phyloP scores from a whole-genome alignment of 345 rosid species.

The Salix viminalis region DNA sequence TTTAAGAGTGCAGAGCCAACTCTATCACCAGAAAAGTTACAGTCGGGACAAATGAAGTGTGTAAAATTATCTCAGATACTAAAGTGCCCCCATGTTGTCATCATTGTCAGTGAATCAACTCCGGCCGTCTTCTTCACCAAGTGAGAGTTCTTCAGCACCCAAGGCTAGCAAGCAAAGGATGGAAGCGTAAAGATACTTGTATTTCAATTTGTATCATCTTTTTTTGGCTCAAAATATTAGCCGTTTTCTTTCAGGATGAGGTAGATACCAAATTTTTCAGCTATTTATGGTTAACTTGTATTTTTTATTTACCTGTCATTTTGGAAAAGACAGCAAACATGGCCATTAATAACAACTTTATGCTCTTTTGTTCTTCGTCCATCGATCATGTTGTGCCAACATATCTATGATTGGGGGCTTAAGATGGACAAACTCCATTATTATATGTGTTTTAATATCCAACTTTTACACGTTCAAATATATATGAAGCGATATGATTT shows the following conservation, averaged over 20 bases:
- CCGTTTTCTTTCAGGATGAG: not conserved
- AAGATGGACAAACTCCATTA: not conserved
- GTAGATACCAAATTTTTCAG: not conserved
- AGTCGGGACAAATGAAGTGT: not conserved
- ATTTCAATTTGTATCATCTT: not conserved
- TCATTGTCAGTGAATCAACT: constrained; percentile 7
- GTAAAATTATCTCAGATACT: not conserved
- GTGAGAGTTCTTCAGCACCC: constrained; percentile 1
- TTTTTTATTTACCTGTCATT: not conserved
- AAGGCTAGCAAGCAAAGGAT: not conserved
- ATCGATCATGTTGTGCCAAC: too few relatives aligned
- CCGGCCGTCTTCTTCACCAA: not conserved
- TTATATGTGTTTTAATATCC: not conserved
- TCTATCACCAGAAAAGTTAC: constrained; percentile 27
- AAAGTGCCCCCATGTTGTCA: constrained; percentile 6
- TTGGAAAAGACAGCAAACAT: not conserved
- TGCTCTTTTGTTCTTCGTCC: too few relatives aligned
- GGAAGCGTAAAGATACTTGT: not conserved
- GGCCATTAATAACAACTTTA: not conserved
- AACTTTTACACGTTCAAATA: not conserved
- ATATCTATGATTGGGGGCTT: not conserved
- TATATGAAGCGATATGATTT: not conserved
- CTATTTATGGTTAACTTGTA: not conserved
- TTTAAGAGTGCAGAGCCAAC: constrained; percentile 33
- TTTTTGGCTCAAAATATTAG: not conserved